A percentile compares a stretch with the other conserved stretches of the same genome.
Conservation (phyloP, 768 basidiomycete genomes). For the Galerina sulciceps region DNA sequence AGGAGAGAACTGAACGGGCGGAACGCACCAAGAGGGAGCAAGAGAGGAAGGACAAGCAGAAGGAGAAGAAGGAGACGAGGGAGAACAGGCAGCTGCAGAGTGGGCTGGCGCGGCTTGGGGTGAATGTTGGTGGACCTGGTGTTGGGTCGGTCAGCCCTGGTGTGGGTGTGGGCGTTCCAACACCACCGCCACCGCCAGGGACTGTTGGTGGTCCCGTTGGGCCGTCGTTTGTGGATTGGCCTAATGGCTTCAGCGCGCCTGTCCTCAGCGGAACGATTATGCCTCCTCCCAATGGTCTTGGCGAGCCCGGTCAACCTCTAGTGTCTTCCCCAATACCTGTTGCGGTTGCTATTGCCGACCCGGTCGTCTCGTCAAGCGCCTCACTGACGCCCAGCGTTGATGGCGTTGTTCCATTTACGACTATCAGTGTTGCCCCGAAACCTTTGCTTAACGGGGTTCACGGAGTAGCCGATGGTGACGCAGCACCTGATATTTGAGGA, state of each 20-base stretch:
- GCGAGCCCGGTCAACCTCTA: neutral
- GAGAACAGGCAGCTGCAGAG: neutral
- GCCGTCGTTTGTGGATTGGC: neutral
- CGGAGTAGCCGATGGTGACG: neutral
- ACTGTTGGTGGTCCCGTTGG: neutral
- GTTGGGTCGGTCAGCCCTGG: neutral
- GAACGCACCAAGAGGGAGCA: constrained; percentile 38
- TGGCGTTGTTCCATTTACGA: neutral
- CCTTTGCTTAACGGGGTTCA: neutral
- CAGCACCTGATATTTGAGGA: no score
- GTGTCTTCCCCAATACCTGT: neutral
- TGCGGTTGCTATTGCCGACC: neutral
- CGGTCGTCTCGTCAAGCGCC: neutral
- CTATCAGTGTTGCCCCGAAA: neutral
- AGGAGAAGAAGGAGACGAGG: neutral
- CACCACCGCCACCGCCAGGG: neutral
- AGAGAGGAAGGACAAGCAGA: constrained; percentile 10
- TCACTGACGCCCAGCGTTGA: neutral
- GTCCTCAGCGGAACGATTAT: neutral
- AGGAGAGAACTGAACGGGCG: constrained; percentile 34
- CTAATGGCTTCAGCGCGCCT: neutral
- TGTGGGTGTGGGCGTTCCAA: neutral
- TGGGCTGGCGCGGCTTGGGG: neutral
- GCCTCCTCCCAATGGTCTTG: neutral
- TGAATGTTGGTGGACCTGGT: neutral